Evolutionary conservation across 2,329 filamentous ascomycete genomes (phyloP).

Genomic region (Aspergillus sp.): DNA sequence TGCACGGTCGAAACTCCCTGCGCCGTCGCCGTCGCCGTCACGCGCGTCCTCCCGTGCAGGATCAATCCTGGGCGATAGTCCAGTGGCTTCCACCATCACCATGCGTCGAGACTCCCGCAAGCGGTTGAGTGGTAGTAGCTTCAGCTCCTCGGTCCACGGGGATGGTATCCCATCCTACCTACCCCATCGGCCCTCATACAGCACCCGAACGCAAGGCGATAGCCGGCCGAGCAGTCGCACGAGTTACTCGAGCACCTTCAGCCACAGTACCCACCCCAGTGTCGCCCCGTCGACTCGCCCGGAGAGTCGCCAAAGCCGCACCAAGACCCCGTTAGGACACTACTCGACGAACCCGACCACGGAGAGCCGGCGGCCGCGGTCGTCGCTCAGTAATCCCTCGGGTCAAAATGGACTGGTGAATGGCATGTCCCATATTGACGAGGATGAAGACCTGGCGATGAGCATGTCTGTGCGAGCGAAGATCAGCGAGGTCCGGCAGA

Average conservation of each 20-base stretch:
- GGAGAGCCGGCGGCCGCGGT: slow-evolving; percentile 61
- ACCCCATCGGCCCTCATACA: slow-evolving; percentile 48
- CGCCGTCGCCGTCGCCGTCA: slow-evolving; percentile 73
- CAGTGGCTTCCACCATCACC: slow-evolving; percentile 56
- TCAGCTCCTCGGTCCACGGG: slow-evolving; percentile 36
- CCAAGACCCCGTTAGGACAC: slow-evolving; percentile 63
- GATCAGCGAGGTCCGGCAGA: slow-evolving; percentile 28
- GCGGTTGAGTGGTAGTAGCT: slow-evolving; percentile 42
- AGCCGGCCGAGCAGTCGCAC: slow-evolving; percentile 73
- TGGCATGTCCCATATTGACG: slow-evolving; percentile 54
- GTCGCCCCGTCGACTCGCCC: slow-evolving; percentile 52
- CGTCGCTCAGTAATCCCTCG: slow-evolving; percentile 62
- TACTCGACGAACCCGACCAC: slow-evolving; percentile 49
- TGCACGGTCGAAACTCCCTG: slow-evolving; percentile 85
- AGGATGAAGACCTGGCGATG: slow-evolving; percentile 47
- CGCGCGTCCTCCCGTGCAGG: slow-evolving; percentile 70
- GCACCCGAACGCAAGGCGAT: slow-evolving; percentile 41
- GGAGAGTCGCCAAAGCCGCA: slow-evolving; percentile 62
- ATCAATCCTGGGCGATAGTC: slow-evolving; percentile 46
- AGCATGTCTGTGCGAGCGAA: slow-evolving; percentile 35
- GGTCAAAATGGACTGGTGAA: slow-evolving; percentile 57
- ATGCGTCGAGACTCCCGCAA: slow-evolving; percentile 47
- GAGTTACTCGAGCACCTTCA: slow-evolving; percentile 52
- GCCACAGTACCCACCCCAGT: slow-evolving; percentile 37
- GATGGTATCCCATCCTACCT: slow-evolving; percentile 35